A percentile compares a stretch with the other conserved stretches of the same genome.
phyloP scores from a whole-genome alignment of 352 stramenopile species.

The Thraustochytrium sp. region DNA sequence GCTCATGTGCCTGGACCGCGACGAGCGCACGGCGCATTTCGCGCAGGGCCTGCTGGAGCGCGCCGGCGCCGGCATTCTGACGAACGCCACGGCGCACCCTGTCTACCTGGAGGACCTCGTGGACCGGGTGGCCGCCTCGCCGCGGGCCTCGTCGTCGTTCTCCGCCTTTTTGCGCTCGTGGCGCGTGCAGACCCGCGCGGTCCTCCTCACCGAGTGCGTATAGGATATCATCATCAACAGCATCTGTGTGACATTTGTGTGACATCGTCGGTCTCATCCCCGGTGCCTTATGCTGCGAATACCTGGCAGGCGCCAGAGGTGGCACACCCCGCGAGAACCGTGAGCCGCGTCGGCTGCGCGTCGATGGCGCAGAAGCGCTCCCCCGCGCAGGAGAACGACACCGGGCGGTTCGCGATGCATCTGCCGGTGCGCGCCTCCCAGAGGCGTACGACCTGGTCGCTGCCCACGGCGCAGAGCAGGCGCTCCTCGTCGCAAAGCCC shows the following conservation, averaged over 20 bases:
- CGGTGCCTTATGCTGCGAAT: neutral
- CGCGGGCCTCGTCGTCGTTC: neutral
- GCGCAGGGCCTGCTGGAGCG: neutral
- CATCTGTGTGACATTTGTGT: neutral
- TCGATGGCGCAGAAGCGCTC: neutral
- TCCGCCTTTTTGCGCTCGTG: neutral
- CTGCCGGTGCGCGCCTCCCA: neutral
- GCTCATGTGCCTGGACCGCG: neutral
- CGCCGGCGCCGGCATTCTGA: neutral
- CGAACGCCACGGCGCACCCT: neutral
- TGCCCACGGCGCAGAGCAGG: neutral
- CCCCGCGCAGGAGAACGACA: neutral
- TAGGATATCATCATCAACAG: too few relatives aligned
- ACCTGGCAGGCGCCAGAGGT: too few relatives aligned
- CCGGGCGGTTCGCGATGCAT: too few relatives aligned
- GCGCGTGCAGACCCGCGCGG: neutral
- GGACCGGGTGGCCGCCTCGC: neutral
- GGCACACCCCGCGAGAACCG: neutral
- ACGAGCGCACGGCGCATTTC: neutral
- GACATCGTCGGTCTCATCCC: neutral
- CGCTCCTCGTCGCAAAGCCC: neutral
- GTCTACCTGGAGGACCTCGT: neutral
- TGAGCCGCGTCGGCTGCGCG: neutral
- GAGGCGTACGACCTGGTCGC: neutral
- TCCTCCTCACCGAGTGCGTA: too few relatives aligned